These are phyloP conservation scores for Yarrowia bubula DNA, from an alignment of 805 yeast species.

Conservation along the genomic window DNA sequence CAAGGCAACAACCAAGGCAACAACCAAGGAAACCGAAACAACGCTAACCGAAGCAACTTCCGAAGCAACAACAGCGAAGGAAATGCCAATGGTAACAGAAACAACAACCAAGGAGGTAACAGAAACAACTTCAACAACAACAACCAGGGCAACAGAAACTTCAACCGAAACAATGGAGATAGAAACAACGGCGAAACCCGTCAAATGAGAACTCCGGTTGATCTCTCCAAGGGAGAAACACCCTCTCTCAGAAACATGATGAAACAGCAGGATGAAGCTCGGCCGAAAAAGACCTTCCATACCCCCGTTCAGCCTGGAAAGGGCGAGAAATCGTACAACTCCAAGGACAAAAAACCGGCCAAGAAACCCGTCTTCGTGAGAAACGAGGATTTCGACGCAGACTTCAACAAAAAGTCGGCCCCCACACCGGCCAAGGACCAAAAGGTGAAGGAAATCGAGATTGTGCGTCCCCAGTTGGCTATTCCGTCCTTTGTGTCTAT, in stretches of 20 bases:
- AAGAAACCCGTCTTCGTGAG: not conserved
- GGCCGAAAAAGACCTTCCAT: not conserved
- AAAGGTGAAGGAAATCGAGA: constrained; percentile 27
- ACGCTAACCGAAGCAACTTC: not conserved
- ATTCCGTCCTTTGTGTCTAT: constrained; percentile 79
- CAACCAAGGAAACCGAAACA: not conserved
- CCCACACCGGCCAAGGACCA: constrained; percentile 7
- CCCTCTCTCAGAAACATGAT: constrained; percentile 2
- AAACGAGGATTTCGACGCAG: not conserved
- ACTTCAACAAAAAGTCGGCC: not conserved
- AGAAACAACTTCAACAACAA: not conserved
- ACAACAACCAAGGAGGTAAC: not conserved
- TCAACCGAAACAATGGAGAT: not conserved
- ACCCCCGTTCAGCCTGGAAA: not conserved
- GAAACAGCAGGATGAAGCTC: constrained; percentile 3
- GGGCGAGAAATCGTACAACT: not conserved
- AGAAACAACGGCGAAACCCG: not conserved
- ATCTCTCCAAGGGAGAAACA: not conserved
- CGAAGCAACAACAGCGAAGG: not conserved
- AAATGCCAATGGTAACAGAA: not conserved
- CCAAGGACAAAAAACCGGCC: not conserved
- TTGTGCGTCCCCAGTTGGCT: constrained; percentile 31
- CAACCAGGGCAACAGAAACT: not conserved
- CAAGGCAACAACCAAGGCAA: not conserved
- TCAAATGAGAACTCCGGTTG: not conserved